Evolutionary conservation across 148 eudicot genomes (phyloP), one percentile per base, ranked within the genome.

Genomic region (Dianthus caryophyllus): DNA sequence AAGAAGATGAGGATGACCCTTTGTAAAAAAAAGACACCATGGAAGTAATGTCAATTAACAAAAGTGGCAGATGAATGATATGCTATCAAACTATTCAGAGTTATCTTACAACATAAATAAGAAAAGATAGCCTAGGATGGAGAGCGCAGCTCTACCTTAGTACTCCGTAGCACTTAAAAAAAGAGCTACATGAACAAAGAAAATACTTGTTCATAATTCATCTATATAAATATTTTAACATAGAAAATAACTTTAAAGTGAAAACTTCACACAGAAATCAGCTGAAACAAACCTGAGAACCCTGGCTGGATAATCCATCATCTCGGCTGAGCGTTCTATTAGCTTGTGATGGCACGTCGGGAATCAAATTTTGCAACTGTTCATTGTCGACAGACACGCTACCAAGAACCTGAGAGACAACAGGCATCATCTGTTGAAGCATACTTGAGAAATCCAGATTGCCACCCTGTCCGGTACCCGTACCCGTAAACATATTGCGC

Each of bases 351-450:
- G 67, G 73, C 49, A 18, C 33, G 53, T 69, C 76, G 54, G 79
- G 75, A 54, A 70, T 65, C 61, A 72, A 29, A 22, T 54, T 60
- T 65, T 71, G 66, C 13, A 50, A 16, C 10, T 61, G 65, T 65
- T 73, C 79, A 71, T 70, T 64, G 36, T n/a, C 65, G 50, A 67
- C 51, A 10, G 92, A 74, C 59, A 76, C 74, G 43, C 95, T 85
- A 43, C 95, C 83, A 38, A 94, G 82, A 67, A 91, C 96, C 69
- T 86, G 88, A 74, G 98, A 84, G 66, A 94, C 98, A 76, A 94
- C 75, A 50, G 98, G 98, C 98, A 94, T 86, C 98, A 90, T 90
- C 78, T 94, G 97, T 67, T 90, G 98, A 76, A 94, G 59, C 99
- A 94, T 88, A 31, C 89, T 81, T 31, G 96, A 83, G 59, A 90